Conservation (phyloP, 208 protist genomes). For the Trypanosoma vivax region DNA sequence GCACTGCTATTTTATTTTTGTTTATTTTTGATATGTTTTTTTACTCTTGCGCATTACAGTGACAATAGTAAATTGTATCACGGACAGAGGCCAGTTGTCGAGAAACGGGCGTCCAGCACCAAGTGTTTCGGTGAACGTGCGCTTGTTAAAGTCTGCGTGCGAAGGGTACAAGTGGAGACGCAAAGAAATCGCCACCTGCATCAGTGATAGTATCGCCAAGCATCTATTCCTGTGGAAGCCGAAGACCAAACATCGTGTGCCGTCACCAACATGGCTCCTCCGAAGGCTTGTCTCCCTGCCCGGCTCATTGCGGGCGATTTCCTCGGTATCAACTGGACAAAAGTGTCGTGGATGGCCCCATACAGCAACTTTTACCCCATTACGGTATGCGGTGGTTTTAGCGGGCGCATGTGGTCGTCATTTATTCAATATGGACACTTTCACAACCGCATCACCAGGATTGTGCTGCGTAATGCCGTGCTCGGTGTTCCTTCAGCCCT, state of each 20-base stretch:
- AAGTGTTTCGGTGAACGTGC: too few relatives aligned
- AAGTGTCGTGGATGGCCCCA: constrained; percentile 81
- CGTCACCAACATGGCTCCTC: constrained; percentile 53
- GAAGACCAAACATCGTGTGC: not conserved
- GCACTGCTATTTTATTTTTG: too few relatives aligned
- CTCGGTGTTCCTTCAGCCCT: constrained; percentile 48
- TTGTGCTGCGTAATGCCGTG: constrained; percentile 56
- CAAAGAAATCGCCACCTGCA: too few relatives aligned
- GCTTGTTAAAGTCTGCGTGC: too few relatives aligned
- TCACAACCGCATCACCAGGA: constrained; percentile 60
- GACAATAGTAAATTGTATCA: too few relatives aligned
- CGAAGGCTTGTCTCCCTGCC: constrained; percentile 63
- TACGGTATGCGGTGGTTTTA: constrained; percentile 77
- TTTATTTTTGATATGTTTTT: too few relatives aligned
- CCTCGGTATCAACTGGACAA: constrained; percentile 83
- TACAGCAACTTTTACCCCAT: constrained; percentile 89
- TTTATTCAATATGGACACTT: constrained; percentile 85
- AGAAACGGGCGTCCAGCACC: too few relatives aligned
- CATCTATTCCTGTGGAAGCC: too few relatives aligned
- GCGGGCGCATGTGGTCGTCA: constrained; percentile 77
- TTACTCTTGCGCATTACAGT: too few relatives aligned
- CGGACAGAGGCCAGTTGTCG: too few relatives aligned
- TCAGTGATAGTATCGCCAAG: too few relatives aligned
- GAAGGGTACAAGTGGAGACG: too few relatives aligned
- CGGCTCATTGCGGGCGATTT: constrained; percentile 82